Percentiles rank a stretch among this genome's conserved stretches.
phyloP scores from a whole-genome alignment of 257 asterid species.

The Solanum rostratum region DNA sequence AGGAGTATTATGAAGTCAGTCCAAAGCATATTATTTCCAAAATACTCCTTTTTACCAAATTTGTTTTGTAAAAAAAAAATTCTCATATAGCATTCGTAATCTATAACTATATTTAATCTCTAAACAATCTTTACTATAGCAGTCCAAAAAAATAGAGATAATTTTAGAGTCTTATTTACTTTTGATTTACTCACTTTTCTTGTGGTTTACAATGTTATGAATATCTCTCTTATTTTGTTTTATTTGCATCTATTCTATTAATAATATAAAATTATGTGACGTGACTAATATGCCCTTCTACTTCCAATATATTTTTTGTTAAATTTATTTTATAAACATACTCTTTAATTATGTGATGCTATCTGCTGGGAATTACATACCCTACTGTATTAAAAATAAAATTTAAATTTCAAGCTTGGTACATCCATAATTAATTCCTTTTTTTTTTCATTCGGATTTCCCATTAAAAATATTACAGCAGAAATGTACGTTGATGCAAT shows the following conservation, averaged over 20 bases:
- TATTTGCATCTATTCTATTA: neutral
- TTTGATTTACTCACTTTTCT: neutral
- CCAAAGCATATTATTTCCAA: constrained; percentile 26
- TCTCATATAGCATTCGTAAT: neutral
- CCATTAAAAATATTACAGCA: too few relatives aligned
- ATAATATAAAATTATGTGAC: neutral
- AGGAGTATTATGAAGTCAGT: constrained; percentile 7
- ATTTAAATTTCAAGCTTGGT: too few relatives aligned
- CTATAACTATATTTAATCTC: neutral
- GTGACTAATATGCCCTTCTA: neutral
- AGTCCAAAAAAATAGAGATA: too few relatives aligned
- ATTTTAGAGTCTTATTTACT: neutral
- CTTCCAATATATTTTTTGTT: too few relatives aligned
- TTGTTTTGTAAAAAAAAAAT: neutral
- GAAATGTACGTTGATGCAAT: too few relatives aligned
- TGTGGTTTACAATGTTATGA: neutral
- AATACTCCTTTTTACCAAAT: constrained; percentile 16
- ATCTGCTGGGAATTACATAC: too few relatives aligned
- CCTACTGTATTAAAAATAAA: too few relatives aligned
- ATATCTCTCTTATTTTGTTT: neutral
- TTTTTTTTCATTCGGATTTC: too few relatives aligned
- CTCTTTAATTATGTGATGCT: too few relatives aligned
- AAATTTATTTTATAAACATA: too few relatives aligned
- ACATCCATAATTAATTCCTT: too few relatives aligned
- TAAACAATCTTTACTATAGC: too few relatives aligned